phyloP scores from a whole-genome alignment of 31 red algal genomes.

The Asparagopsis taxiformis region DNA sequence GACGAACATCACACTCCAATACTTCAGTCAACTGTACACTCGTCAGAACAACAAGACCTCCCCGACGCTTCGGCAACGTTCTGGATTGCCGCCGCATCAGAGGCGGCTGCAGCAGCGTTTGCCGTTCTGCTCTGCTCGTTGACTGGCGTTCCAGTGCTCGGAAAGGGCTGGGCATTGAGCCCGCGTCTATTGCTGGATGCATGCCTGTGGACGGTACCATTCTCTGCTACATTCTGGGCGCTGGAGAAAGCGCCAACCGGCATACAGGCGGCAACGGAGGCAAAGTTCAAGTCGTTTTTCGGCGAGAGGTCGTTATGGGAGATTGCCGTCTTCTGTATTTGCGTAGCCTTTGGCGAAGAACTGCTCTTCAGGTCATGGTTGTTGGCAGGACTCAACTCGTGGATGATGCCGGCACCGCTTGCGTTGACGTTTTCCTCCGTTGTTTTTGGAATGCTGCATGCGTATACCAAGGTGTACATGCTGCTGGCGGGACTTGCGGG shows the following conservation, averaged over 20 bases:
- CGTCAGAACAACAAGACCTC: too few species aligned
- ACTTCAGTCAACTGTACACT: too few species aligned
- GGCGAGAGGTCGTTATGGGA: not conserved
- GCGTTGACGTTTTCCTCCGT: not conserved
- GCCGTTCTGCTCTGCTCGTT: not conserved
- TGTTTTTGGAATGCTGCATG: slow-evolving; percentile 16
- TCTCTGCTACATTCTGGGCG: not conserved
- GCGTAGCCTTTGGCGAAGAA: slow-evolving; percentile 23
- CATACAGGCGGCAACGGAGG: slow-evolving; percentile 3
- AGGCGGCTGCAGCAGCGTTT: not conserved
- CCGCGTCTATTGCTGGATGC: not conserved
- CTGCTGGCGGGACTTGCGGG: slow-evolving; percentile 11
- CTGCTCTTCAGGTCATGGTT: slow-evolving; percentile 11
- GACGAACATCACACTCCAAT: too few species aligned
- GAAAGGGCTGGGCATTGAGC: slow-evolving; percentile 4
- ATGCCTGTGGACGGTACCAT: not conserved
- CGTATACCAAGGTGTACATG: slow-evolving; percentile 25
- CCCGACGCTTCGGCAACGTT: not conserved
- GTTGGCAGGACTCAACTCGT: slow-evolving; percentile 3
- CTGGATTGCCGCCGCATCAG: not conserved
- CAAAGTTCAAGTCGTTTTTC: slow-evolving; percentile 2
- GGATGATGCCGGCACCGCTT: not conserved
- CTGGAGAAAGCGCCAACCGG: slow-evolving; percentile 2
- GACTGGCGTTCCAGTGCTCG: not conserved
- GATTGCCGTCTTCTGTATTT: slow-evolving; percentile 11